Evolutionary conservation across 1,284 basidiomycete species (phyloP), one percentile per base, ranked within the genome.

Genomic region (Sanghuangporus sanghuang): DNA sequence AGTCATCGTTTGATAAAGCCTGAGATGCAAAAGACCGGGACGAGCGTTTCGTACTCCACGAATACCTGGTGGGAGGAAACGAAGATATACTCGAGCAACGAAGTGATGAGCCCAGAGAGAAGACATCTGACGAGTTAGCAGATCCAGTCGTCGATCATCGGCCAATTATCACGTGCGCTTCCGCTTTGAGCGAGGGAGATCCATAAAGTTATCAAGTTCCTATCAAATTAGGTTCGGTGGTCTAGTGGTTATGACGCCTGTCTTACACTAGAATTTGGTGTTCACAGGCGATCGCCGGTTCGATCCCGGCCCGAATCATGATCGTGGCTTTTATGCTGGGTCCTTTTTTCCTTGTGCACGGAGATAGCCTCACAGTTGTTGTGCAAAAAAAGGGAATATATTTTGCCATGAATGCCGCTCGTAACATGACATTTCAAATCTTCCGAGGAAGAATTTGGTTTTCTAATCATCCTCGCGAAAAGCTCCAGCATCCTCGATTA

Each of bases 1-100:
- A 39, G 71, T 72, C 75, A 76, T 76, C 27, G 40, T 36, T n/a
- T 35, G 23, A 18, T 18, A 32, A 8, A 12, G 23, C 18, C 46
- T 23, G 14, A 27, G 27, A 46, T 23, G 12, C 5, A 50, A 42
- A 8, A 56, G 12, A 23, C 6, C 35, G 18, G 32, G 48, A 2
- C 2, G 46, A 11, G 48, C 48, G 14, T 49, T n/a, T 49, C 18
- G 48, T 12, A 12, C 40, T 42, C n/a, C 12, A 42, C 40, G n/a
- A 32, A 32, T 32, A 32, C 27, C 27, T 32, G 27, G 27, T 32
- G 40, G 40, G 44, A 46, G 16, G 16, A 46, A 46, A 12, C 40
- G 40, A 46, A 18, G 21, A 52, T 32, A 27, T 5, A 52, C 18
- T 9, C 21, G 14, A 52, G 50, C 12, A 12, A 18, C 12, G 3